Base-by-base conservation (phyloP, 2,329 filamentous ascomycete species). In the Cryoendolithus antarcticus region DNA sequence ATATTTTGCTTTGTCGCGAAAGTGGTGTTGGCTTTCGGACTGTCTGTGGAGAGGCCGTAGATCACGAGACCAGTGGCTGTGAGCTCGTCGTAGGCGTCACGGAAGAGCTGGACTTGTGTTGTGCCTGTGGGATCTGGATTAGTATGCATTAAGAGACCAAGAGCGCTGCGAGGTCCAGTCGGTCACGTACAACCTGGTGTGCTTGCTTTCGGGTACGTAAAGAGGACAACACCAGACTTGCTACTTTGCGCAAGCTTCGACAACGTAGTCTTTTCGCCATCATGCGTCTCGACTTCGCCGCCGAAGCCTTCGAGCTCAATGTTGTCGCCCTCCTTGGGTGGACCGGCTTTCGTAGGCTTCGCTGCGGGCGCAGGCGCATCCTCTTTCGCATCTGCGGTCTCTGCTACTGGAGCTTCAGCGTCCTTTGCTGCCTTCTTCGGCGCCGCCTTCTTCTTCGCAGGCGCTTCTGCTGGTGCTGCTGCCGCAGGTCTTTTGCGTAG, bases 121-220 rank as follows among this genome's bases (percentile, higher is more conserved):
- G 86, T 96, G 71, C 89, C 88, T 94, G 45, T 30, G 2, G 7
- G 6, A 7, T 12, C 5, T 34, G 2, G 32, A 31, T 32, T 38
- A 12, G 34, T 8, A 27, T 27, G 24, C 24, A 27, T 27, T 6
- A 6, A 21, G 4, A 27, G 24, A 27, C 24, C 24, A 27, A 27
- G 4, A 27, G 24, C 24, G 24, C 24, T 8, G 24, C 24, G 24
- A 27, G 24, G 7, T 27, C 24, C 4, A 27, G 24, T 27, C 24
- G 9, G 12, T 34, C 40, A 66, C 85, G 75, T 77, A 94, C 89
- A 96, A 46, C 89, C 89, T 30, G 86, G 85, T 13, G 91, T 98
- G 21, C 82, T 91, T 9, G 91, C 91, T 65, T 83, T 93, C 43
- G 91, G 91, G 58, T 96, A 96, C 27, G 88, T 95, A 62, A 98